Evolutionary conservation across 75 land plant species (phyloP).

Genomic region (Azolla pinnata): DNA sequence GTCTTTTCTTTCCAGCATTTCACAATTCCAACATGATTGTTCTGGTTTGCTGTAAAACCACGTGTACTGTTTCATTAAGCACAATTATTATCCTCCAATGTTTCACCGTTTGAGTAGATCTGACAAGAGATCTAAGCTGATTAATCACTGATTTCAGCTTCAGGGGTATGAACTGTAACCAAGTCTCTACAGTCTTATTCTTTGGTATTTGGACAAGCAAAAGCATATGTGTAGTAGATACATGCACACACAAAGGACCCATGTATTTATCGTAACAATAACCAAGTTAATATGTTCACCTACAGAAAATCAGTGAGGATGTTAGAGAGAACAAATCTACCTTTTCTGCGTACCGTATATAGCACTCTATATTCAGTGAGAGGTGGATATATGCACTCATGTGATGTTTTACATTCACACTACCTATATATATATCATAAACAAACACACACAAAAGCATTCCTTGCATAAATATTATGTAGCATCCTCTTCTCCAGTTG

Average conservation of each 20-base stretch:
- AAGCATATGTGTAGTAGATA: neutral
- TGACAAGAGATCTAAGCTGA: too few species aligned
- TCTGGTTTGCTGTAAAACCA: too few species aligned
- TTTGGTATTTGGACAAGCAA: neutral
- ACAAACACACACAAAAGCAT: neutral
- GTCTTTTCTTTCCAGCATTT: too few species aligned
- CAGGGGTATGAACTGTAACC: too few species aligned
- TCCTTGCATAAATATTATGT: neutral
- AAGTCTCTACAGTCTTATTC: too few species aligned
- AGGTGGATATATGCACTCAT: neutral
- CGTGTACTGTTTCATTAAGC: too few species aligned
- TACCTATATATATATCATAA: neutral
- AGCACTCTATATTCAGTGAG: neutral
- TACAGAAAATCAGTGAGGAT: neutral
- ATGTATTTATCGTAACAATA: neutral
- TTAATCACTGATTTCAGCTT: too few species aligned
- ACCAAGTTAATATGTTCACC: neutral
- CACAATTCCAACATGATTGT: too few species aligned
- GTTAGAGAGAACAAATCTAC: neutral
- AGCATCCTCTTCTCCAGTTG: neutral
- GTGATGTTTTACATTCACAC: neutral
- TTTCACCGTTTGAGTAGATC: too few species aligned
- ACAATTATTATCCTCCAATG: too few species aligned
- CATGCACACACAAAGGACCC: neutral
- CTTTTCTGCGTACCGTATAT: neutral